Evolutionary conservation across 1,284 basidiomycete genomes (phyloP).

Genomic region (Papiliotrema nemorosa): DNA sequence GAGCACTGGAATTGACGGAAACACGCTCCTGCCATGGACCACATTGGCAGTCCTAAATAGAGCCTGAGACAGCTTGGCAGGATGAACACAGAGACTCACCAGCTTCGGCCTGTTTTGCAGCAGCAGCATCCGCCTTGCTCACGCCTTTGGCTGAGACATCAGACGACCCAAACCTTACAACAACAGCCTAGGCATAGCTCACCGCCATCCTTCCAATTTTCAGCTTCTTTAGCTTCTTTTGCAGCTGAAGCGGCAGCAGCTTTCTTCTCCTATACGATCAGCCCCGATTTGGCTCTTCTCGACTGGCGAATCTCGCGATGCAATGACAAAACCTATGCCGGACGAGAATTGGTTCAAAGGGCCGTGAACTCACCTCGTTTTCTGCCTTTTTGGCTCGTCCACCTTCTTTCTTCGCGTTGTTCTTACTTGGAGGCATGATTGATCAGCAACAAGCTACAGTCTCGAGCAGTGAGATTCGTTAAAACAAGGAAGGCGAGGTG

Average conservation of each 20-base stretch:
- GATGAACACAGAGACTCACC: slow-evolving; percentile 16
- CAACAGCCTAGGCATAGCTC: too few relatives aligned
- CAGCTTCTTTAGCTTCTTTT: slow-evolving; percentile 62
- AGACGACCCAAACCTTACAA: neutral
- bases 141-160: slow-evolving; percentile 40
- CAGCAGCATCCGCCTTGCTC: slow-evolving; percentile 64
- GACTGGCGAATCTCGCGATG: too few relatives aligned
- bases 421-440: slow-evolving; percentile 73
- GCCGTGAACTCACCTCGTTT: slow-evolving; percentile 78
- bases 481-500: too few relatives aligned
- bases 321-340: too few relatives aligned
- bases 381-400: slow-evolving; percentile 89
- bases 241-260: slow-evolving; percentile 21
- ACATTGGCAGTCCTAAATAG: too few relatives aligned
- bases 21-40: too few relatives aligned
- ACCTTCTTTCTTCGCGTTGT: slow-evolving; percentile 81
- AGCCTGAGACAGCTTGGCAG: too few relatives aligned
- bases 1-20: too few relatives aligned
- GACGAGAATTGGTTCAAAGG: too few relatives aligned
- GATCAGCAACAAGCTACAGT: neutral
- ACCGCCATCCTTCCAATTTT: slow-evolving; percentile 69
- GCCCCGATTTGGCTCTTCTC: too few relatives aligned
- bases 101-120: slow-evolving; percentile 34
- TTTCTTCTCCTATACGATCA: slow-evolving; percentile 37
- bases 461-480: too few relatives aligned